Evolutionary conservation across 202 grass and related monocot genomes (phyloP).

Genomic region (Eragrostis tef): DNA sequence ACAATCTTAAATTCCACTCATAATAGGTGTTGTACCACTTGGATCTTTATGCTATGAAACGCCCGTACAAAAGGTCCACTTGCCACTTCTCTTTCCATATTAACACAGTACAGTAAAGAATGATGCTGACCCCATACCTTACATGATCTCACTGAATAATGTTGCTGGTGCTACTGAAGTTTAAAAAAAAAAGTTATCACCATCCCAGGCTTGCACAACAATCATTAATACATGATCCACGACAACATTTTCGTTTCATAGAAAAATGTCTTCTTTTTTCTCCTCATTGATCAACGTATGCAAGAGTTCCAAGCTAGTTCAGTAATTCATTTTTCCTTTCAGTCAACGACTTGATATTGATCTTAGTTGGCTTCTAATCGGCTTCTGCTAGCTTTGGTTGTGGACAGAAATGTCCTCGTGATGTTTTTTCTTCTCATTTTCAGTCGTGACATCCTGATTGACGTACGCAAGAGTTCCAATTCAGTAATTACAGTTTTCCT

Average conservation of each 20-base stretch:
- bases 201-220: neutral
- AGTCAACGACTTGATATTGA: neutral
- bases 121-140: neutral
- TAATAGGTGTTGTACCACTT: neutral
- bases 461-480: neutral
- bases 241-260: neutral
- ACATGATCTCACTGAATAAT: neutral
- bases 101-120: neutral
- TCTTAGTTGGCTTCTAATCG: neutral
- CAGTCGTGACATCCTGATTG: too few relatives aligned
- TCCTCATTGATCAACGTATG: too few relatives aligned
- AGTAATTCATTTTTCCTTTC: neutral
- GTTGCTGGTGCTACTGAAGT: neutral
- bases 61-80: slow-evolving; percentile 5
- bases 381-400: neutral
- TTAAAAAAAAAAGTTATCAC: neutral
- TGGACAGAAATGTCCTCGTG: too few relatives aligned
- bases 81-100: slow-evolving; percentile 1
- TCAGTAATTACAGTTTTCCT: neutral
- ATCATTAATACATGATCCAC: neutral
- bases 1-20: neutral
- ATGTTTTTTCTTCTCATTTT: neutral
- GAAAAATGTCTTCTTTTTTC: neutral
- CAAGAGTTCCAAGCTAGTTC: neutral
- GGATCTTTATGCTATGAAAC: neutral